Evolutionary conservation across 257 asterid species (phyloP).

Genomic region (Solanum raphanifolium): DNA sequence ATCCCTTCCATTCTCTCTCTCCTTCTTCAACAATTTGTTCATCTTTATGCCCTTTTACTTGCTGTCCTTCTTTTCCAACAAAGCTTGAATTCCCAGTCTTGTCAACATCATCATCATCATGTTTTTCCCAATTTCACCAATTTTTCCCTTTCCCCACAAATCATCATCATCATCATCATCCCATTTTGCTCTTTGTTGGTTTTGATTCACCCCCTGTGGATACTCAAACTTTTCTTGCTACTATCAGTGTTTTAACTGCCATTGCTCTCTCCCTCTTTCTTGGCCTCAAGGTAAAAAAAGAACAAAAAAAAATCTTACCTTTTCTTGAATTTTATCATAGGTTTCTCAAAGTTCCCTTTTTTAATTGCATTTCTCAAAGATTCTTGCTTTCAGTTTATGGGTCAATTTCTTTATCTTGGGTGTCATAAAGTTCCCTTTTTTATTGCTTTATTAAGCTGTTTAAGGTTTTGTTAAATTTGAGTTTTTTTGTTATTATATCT

Average conservation of each 20-base stretch:
- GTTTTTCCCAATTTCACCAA: conserved; percentile 21
- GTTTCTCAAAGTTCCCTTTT: not conserved
- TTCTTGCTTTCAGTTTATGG: not conserved
- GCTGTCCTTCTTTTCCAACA: conserved; percentile 7
- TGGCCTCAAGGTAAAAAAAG: conserved; percentile 58
- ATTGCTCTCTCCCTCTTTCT: conserved; percentile 75
- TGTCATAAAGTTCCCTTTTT: not conserved
- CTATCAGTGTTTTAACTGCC: conserved; percentile 72
- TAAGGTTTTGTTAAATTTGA: not conserved
- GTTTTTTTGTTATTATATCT: not conserved
- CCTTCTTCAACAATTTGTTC: conserved; percentile 10
- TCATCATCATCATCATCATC: conserved; percentile 16
- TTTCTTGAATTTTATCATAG: not conserved
- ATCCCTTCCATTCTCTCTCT: conserved; percentile 11
- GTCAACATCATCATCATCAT: conserved; percentile 9
- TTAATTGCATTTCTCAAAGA: not conserved
- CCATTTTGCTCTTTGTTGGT: conserved; percentile 52
- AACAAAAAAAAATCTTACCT: not conserved
- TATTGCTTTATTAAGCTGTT: not conserved
- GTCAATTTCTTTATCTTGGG: not conserved
- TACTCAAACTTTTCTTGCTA: conserved; percentile 76
- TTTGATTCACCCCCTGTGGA: conserved; percentile 48
- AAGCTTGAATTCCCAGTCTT: conserved; percentile 24
- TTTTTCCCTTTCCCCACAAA: not conserved
- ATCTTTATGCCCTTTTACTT: conserved; percentile 3